Evolutionary conservation across 192 early-diverging fungal genomes (phyloP), one percentile per base, ranked within the genome.

Genomic region (Dissophora globulifera): DNA sequence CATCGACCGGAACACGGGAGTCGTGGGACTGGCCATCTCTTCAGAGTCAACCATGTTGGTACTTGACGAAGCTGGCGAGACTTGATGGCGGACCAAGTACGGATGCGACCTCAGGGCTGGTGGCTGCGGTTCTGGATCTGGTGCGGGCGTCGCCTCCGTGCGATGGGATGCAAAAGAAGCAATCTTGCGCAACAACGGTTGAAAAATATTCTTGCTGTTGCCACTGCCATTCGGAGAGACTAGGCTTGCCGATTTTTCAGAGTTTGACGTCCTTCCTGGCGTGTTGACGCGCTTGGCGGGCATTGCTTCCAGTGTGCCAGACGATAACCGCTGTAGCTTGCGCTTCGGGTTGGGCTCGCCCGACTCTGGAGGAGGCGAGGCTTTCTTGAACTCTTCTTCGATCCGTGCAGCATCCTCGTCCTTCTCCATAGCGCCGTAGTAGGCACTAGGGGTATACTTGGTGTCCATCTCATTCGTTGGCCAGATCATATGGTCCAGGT

Each of bases 401-500:
- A 76, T 76, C 38, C 72, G 46, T 16, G 72, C 72, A 10, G 72
- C 72, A 12, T 76, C 72, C 52, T 76, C 72, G 23, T 76, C 72
- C 33, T 52, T 65, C 17, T 56, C 58, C 72, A 76, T 76, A 35
- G 27, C 58, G 19, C 57, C 51, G 4, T 63, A 74, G 23, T 74
- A 49, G 2, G 69, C 50, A 45, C 42, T 47, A 23, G 58, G 43
- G 5, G 56, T 20, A 46, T 67, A 76, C n/a, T 61, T 76, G 26
- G 58, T 67, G 10, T 66, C 72, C 45, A 67, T 57, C n/a, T 76
- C 72, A 20, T 76, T 76, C 15, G 72, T 76, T 5, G 72, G 72
- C 72, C 72, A 76, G 45, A 76, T 67, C 71, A 76, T 76, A 12
- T 76, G 71, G 52, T 76, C 63, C 23, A 76, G 47, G 58, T 76